A percentile compares a stretch with the other conserved stretches of the same genome.
phyloP scores from a whole-genome alignment of 2,329 filamentous ascomycete genomes.

The Penicillium decumbens region DNA sequence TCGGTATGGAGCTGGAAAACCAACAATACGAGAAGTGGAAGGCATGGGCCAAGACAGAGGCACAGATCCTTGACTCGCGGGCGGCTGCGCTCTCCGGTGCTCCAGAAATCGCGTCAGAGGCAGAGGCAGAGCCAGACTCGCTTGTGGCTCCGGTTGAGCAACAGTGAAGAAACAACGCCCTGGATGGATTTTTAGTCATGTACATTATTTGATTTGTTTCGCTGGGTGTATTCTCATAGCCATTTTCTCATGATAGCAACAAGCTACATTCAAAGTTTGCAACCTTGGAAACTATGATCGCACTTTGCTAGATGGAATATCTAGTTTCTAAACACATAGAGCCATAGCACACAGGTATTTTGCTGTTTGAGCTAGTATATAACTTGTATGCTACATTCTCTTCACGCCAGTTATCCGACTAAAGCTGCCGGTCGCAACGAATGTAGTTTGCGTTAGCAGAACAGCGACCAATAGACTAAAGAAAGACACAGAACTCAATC shows the following conservation, averaged over 20 bases:
- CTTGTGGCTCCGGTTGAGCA: constrained; percentile 2
- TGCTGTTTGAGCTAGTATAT: too few species aligned
- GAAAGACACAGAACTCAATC: background rate
- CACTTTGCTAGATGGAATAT: background rate
- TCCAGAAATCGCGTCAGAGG: constrained; percentile 33
- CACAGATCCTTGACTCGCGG: constrained; percentile 47
- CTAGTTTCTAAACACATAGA: background rate
- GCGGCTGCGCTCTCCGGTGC: constrained; percentile 42
- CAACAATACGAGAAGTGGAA: constrained; percentile 79
- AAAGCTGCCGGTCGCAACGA: too few species aligned
- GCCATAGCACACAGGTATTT: background rate
- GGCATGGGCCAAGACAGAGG: constrained; percentile 62
- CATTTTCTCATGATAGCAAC: constrained; percentile 11
- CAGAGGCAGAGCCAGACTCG: constrained; percentile 27
- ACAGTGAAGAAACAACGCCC: background rate
- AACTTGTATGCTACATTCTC: too few species aligned
- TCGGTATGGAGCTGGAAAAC: constrained; percentile 80
- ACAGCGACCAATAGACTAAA: too few species aligned
- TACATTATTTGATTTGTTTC: constrained; percentile 23
- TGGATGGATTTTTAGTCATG: constrained; percentile 8
- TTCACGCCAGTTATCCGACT: too few species aligned
- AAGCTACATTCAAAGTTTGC: constrained; percentile 1
- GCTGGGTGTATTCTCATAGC: constrained; percentile 19
- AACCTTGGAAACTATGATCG: background rate
- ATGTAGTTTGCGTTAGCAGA: too few species aligned